Base-by-base conservation (phyloP, 129 eudicot species). In the Centella asiatica region DNA sequence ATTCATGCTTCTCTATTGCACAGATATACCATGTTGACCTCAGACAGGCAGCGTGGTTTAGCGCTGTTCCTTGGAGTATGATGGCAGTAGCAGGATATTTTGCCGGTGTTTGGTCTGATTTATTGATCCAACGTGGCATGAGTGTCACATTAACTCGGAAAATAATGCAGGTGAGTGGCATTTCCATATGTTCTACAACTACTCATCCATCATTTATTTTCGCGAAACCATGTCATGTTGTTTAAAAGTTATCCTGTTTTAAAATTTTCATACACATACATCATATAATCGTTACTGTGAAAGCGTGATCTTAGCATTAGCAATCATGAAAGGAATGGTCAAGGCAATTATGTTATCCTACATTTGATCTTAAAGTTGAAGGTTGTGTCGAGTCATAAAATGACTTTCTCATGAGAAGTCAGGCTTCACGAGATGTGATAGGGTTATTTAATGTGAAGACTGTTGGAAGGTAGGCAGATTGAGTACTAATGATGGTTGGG, bases 11-110 rank as follows among this genome's bases (percentile, higher is more conserved):
- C 29, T 56, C 6, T 69, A 44, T 61, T 70, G 70, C 69, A 1
- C 59, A 92, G 99, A 83, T 92, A 73, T 84, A 92, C 77, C 86
- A 74, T 72, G 96, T 92, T 71, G 95, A 92, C 77, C 99, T 92
- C 53, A 78, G 92, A 74, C 90, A 85, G 75, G 99, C 99, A 42
- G 99, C 99, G 51, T 92, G 99, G 96, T 92, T 92, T 77, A 92
- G 99, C 68, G 99, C 99, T 82, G 92, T 92, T 70, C 99, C 99
- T 5, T 92, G 99, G 99, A 80, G 88, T 72, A 77, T 87, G 99
- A 92, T 92, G 99, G 99, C 96, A 22, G n/a, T 87, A 4, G 74
- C 77, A 22, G 99, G 99, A 36, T 87, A 92, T 76, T 78, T 87
- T 71, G 96, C 89, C 44, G 99, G 95, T 62, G 96, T 85, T 64